Base-by-base conservation (phyloP, 768 basidiomycete species). In the Terana coerulea region DNA sequence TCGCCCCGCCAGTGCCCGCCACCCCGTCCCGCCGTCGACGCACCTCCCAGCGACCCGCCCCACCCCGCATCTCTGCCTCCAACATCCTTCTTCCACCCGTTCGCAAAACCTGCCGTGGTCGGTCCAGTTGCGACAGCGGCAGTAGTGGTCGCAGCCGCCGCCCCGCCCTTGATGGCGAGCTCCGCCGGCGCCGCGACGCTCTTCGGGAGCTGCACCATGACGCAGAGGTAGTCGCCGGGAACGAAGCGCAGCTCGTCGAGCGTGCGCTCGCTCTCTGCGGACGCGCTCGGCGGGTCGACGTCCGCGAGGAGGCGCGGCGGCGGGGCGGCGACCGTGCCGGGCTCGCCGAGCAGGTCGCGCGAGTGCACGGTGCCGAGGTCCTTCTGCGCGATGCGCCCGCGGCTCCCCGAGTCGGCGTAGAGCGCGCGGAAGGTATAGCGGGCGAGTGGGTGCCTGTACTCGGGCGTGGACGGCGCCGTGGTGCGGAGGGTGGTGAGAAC, bases 281-380 rank as follows among this genome's bases (percentile, higher is more conserved):
- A 41, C n/a, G 59, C 37, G 43, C 59, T 29, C 17, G 44, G 59
- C 25, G 47, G 22, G 41, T 75, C 75, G 0, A 58, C 51, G 53
- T 84, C 84, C 39, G 81, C 78, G 19, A 83, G 67, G 2, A 90
- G 73, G 2, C 84, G 77, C 0, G 83, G 75, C 0, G 86, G 86
- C 5, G 80, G 71, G 12, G 65, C 65, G 34, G 75, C 72, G 19
- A 86, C 64, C 1, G 83, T 67, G 29, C 88, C 88, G 3, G 86
- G 84, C 65, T 90, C 89, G 42, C 88, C 88, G 2, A 90, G 78
- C 56, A 91, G 86, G 68, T 91, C 91, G 55, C 89, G 83, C 37
- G 88, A 88, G 67, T 88, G 87, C 33, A 92, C 84, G 60, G 78
- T 78, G 24, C 90, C 90, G 36, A 92, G 79, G 36, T 92, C 90